Base-by-base conservation (phyloP, 176 grass and related monocot genomes). In the Alloteropsis semialata region DNA sequence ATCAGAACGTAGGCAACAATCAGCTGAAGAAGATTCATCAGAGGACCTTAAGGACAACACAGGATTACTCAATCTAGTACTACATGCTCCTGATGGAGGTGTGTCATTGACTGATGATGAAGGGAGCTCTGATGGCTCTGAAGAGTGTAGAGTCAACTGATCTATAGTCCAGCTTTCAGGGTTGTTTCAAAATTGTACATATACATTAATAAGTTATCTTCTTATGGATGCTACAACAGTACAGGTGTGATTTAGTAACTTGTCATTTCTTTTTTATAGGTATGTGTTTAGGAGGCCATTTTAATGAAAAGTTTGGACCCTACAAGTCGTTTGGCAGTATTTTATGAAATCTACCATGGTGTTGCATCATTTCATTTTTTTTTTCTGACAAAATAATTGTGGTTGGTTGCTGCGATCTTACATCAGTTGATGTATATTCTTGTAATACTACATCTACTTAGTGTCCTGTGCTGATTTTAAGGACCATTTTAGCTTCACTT, bases 31-130 rank as follows among this genome's bases (percentile, higher is more conserved):
- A 67, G 82, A 78, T 79, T 71, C 65, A 29, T 75, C 72, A 27
- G 86, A 85, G 43, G 81, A 91, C 64, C 22, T 46, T 53, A 44
- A 69, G 44, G 79, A 60, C 49, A 85, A 77, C 41, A 19, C 88
- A 46, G 82, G 87, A 59, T 81, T 98, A 67, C 45, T 89, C 58
- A 65, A 85, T 84, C 81, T 93, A 79, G 72, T 98, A 65, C 22
- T 95, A 76, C 77, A 39, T 29, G 53, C 82, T 59, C 79, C 76
- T 53, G 75, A 80, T 61, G 78, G 78, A 85, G 88, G 85, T 68
- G 63, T 50, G 66, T 91, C 81, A 46, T 87, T 82, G 48, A 82
- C 78, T 24, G 88, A 88, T 53, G 89, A 87, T 58, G 89, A 97
- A 67, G 89, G 94, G 48, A 59, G 74, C 53, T 91, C 88, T 38